Percentiles rank a stretch among this genome's conserved stretches.
Conservation (phyloP, 2,329 filamentous ascomycete species). For the Neonectria coccinea region DNA sequence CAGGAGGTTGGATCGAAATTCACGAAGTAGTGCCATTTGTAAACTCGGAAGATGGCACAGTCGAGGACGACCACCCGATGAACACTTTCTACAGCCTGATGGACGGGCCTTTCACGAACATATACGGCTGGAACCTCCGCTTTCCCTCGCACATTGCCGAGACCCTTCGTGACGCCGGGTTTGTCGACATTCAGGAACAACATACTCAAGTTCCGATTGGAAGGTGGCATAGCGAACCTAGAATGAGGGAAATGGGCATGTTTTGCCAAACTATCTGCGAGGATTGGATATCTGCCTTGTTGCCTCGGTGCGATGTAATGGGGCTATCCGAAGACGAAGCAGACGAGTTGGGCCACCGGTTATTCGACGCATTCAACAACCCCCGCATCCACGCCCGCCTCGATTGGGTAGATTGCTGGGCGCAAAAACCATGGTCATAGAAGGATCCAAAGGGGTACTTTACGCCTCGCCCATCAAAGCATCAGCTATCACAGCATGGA, state of each 20-base stretch:
- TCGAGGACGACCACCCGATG: conserved; percentile 47
- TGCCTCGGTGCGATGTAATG: conserved; percentile 49
- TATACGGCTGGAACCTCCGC: conserved; percentile 52
- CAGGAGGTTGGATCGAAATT: conserved; percentile 56
- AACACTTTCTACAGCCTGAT: conserved; percentile 50
- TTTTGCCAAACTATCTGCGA: conserved; percentile 52
- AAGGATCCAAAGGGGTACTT: conserved; percentile 11
- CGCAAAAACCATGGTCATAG: conserved; percentile 50
- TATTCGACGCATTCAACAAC: conserved; percentile 50
- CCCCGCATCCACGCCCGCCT: conserved; percentile 50
- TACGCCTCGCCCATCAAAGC: conserved; percentile 2
- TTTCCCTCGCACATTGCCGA: conserved; percentile 46
- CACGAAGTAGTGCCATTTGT: conserved; percentile 51
- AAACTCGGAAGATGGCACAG: conserved; percentile 49
- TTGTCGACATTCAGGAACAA: conserved; percentile 48
- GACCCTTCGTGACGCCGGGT: conserved; percentile 49
- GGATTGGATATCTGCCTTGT: conserved; percentile 51
- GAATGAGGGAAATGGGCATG: conserved; percentile 53
- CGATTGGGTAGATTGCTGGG: conserved; percentile 54
- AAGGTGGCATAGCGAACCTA: conserved; percentile 52
- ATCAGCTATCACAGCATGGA: conserved; percentile 11
- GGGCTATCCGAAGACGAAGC: conserved; percentile 52
- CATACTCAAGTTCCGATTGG: conserved; percentile 51
- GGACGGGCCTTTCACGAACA: conserved; percentile 46
- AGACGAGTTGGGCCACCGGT: conserved; percentile 46